Base-by-base conservation (phyloP, 2,329 filamentous ascomycete genomes). In the Ophiostoma himal-ulmi region DNA sequence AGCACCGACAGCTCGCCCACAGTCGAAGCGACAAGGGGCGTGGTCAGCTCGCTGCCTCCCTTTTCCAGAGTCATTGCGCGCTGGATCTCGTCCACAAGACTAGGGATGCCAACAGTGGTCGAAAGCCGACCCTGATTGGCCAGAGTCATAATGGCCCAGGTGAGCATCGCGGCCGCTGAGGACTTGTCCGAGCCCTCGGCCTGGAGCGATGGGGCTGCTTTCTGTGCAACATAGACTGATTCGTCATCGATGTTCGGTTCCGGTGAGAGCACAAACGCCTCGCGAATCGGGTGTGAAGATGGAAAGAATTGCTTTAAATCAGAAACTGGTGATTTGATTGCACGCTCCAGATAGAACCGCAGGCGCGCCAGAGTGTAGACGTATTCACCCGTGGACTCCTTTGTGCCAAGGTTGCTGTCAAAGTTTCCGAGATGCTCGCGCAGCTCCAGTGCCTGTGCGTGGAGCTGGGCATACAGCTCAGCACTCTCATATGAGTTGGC, bases 71-170 rank as follows among this genome's bases (percentile, higher is more conserved):
- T 36, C 36, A 68, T 68, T 17, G 57, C 13, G 30, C 67, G 67
- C 36, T 68, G 52, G 11, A 44, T 7, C 1, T 68, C 67, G 70
- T 75, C 36, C 0, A 70, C 22, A n/a, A 37, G 34, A 5, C n/a
- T n/a, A 5, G 62, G 17, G 37, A 39, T 62, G 5, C 57, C 57
- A 26, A 62, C 13, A 62, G 14, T 17, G 57, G 57, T 11, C 5
- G 11, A 10, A 34, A 62, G 10, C 13, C 22, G 22, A 13, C 14
- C 26, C n/a, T 62, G n/a, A 26, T 34, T 6, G 7, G 11, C 26
- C 22, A 62, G 57, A 14, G 13, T 62, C 57, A 34, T 34, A 3
- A 34, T 17, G 17, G 57, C 6, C 57, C 57, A 62, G 22, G 26
- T 36, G 14, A 62, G 57, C 26, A 22, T 17, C 57, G 26, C 22